phyloP scores from a whole-genome alignment of 345 rosid genomes.

The Syzygium oleosum region DNA sequence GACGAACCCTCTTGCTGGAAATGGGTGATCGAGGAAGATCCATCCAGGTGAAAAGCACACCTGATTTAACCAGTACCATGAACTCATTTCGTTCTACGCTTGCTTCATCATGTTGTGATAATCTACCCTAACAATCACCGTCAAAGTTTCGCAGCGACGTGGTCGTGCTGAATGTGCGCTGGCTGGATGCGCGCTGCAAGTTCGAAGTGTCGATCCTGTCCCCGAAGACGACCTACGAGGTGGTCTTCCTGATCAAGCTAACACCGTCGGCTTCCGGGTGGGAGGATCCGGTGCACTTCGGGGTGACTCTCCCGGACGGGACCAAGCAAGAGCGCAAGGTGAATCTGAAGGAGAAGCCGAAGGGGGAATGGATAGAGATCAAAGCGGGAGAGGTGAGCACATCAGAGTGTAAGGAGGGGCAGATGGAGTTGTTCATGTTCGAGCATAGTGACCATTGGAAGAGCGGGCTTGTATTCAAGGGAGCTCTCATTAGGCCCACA shows the following conservation, averaged over 20 bases:
- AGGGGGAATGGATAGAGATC: conserved; percentile 32
- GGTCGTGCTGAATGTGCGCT: conserved; percentile 34
- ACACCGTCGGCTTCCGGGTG: conserved; percentile 42
- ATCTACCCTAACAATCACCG: not conserved
- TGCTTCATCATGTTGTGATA: not conserved
- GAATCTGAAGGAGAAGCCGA: conserved; percentile 15
- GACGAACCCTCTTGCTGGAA: conserved; percentile 41
- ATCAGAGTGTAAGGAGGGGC: not conserved
- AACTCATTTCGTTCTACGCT: not conserved
- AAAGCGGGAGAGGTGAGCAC: not conserved
- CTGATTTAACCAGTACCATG: not conserved
- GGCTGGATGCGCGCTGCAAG: conserved; percentile 48
- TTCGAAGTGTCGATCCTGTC: conserved; percentile 39
- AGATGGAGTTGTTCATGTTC: not conserved
- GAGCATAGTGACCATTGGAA: conserved; percentile 54
- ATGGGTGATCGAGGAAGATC: conserved; percentile 32
- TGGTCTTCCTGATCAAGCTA: conserved; percentile 32
- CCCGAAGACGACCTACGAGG: conserved; percentile 33
- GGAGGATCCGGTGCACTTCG: conserved; percentile 38
- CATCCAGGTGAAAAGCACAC: not conserved
- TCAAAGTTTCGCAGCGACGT: not conserved
- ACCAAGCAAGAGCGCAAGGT: conserved; percentile 22
- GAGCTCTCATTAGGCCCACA: conserved; percentile 39
- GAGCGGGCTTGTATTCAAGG: conserved; percentile 52
- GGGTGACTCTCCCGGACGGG: conserved; percentile 35